Evolutionary conservation across 805 yeast species (phyloP), one percentile per base, ranked within the genome.

Genomic region (Ascoidea rubescens): DNA sequence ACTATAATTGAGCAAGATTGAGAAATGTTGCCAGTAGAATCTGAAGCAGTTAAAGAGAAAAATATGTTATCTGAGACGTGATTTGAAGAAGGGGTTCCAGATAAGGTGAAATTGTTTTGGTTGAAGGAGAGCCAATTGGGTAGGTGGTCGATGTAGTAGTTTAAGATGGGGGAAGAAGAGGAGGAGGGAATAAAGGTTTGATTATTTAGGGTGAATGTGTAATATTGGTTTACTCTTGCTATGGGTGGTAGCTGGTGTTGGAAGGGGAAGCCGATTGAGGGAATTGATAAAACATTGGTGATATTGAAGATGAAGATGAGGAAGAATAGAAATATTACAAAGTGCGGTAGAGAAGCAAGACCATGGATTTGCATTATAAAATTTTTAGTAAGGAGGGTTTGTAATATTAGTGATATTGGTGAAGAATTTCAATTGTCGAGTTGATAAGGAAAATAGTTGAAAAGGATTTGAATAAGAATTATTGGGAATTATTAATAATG

Each of bases 91-190:
- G 91, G 95, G 0, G 80, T 78, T 4, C 99, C 99, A 1, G 78
- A 61, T 30, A 91, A 72, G 0, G 82, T 74, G 50, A 85, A 72
- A 4, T 85, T 64, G 7, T 60, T 52, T 1, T 78, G 58, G 65
- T 89, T 95, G 57, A 91, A 87, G 0, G 70, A 59, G 16, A 93
- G 72, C 99, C 98, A 93, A 5, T 64, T 54, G 1, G 99, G 99
- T 50, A 83, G 68, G 51, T 73, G 67, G 21, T 70, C 64, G 0
- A 79, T 84, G 21, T 51, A 37, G 2, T 77, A 60, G 64, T 87
- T 87, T 5, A 70, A 53, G 44, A 89, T 72, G 5, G 66, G 50
- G 17, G 71, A 72, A 30, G 65, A 67, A 49, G 69, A 63, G 2
- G 72, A 63, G 45, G 67, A 62, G 1, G 79, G 72, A 50, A 70